phyloP scores from a whole-genome alignment of 1,284 basidiomycete species.

The Tylopilus sp. region DNA sequence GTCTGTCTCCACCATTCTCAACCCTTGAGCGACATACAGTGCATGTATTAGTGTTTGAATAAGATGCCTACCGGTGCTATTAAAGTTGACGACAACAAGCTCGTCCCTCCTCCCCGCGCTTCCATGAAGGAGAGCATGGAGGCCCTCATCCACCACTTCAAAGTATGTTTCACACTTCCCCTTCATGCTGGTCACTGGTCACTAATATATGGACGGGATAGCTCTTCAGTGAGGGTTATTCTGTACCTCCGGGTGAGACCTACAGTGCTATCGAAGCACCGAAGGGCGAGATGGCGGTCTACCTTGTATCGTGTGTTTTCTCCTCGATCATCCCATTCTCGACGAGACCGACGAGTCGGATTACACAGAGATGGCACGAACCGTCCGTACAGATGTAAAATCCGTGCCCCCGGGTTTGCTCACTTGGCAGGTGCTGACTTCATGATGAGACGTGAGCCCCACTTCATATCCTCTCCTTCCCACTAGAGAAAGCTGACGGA shows the following conservation, averaged over 20 bases:
- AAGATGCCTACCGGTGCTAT: constrained; percentile 94
- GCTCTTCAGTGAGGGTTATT: constrained; percentile 96
- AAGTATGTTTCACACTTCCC: constrained; percentile 44
- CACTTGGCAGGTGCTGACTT: constrained; percentile 92
- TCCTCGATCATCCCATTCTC: not conserved
- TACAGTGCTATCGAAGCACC: constrained; percentile 98
- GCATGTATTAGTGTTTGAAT: constrained; percentile 72
- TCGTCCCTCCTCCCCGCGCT: constrained; percentile 94
- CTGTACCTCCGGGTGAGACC: constrained; percentile 96
- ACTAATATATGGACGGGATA: constrained; percentile 28
- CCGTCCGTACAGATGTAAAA: constrained; percentile 91
- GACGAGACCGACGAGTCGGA: not conserved
- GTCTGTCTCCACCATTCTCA: not conserved
- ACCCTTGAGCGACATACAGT: not conserved
- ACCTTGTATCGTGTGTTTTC: constrained; percentile 76
- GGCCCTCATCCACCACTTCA: constrained; percentile 97
- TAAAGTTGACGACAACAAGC: constrained; percentile 98
- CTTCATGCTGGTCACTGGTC: not conserved
- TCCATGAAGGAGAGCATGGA: constrained; percentile 99
- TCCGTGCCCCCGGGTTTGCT: constrained; percentile 91
- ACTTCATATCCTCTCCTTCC: not conserved
- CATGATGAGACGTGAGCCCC: constrained; percentile 80
- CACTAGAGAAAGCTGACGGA: constrained; percentile 2
- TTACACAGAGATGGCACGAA: constrained; percentile 76
- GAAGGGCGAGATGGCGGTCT: constrained; percentile 98